phyloP scores from a whole-genome alignment of 2,329 filamentous ascomycete species.

The Aspergillus floridensis region DNA sequence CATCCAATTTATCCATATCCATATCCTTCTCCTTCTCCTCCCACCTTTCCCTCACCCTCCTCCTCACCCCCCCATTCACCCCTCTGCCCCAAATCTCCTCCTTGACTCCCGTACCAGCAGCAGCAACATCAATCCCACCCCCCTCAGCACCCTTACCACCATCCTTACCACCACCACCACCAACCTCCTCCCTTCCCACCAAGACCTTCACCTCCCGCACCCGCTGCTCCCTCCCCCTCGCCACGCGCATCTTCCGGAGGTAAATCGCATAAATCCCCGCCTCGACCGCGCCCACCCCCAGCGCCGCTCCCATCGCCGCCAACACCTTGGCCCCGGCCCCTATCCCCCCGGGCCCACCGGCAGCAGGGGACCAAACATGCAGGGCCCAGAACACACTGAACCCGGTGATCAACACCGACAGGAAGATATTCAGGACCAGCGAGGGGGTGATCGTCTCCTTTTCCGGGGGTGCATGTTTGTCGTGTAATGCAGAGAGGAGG shows the following conservation, averaged over 20 bases:
- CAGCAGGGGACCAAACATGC: conserved; percentile 26
- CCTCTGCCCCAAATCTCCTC: conserved; percentile 45
- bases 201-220: conserved; percentile 41
- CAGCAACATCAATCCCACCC: neutral
- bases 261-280: conserved; percentile 48
- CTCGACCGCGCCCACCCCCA: conserved; percentile 48
- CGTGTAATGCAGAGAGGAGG: conserved; percentile 50
- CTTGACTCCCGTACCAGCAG: conserved; percentile 15
- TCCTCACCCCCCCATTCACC: conserved; percentile 39
- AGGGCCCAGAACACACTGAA: conserved; percentile 47
- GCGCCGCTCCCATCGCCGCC: conserved; percentile 38
- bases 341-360: conserved; percentile 30
- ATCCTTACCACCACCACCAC: neutral
- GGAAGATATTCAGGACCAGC: conserved; percentile 83
- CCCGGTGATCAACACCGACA: conserved; percentile 73
- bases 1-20: conserved; percentile 1
- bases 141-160: neutral
- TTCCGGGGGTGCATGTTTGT: conserved; percentile 19
- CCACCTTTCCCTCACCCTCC: conserved; percentile 42
- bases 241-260: conserved; percentile 42
- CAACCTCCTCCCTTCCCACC: conserved; percentile 23
- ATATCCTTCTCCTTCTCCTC: conserved; percentile 25
- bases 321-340: conserved; percentile 41
- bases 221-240: conserved; percentile 37
- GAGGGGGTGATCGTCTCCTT: conserved; percentile 48